Evolutionary conservation across 2,329 filamentous ascomycete species (phyloP), one percentile per base, ranked within the genome.

Genomic region (Diaporthe sp.): DNA sequence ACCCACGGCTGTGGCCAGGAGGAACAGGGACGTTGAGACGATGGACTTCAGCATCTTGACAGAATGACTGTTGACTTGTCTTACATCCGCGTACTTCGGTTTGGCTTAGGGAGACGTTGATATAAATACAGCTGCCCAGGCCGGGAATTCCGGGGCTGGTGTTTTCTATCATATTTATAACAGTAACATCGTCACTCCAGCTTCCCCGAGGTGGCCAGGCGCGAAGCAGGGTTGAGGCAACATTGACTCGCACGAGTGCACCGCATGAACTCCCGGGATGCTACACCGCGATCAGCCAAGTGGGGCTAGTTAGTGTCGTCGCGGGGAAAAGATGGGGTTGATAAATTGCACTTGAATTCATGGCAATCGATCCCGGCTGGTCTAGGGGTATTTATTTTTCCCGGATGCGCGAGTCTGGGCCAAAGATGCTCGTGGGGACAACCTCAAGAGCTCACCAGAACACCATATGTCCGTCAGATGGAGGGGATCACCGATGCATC

Each of bases 251-350:
- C 34, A 39, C 65, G 49, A 55, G 31, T 28, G 65, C 65, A 22
- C 39, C n/a, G 13, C 34, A 17, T 28, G n/a, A 55, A 55, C 34
- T 70, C 65, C 65, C 65, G 49, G 46, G 49, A 55, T 70, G 46
- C 65, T 31, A 70, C 65, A 70, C 65, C 49, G 49, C 37, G 65
- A 28, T 28, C 46, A 42, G 49, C 46, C n/a, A 55, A 70, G 65
- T 70, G 65, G 65, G 65, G 65, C 65, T 55, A 3, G 31, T 22
- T 55, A 70, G 65, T 42, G 34, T 55, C n/a, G 13, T 70, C 49
- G 65, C 65, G 65, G 65, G 65, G 65, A 70, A 70, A 70, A 39
- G 49, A 70, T 70, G 65, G 65, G 65, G 65, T 70, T 55, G 49
- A 37, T 17, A 55, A 55, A 70, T 70, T 70, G 65, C 65, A 39